Conservation (phyloP, 2,329 filamentous ascomycete genomes). For the Sarocladium kiliense region DNA sequence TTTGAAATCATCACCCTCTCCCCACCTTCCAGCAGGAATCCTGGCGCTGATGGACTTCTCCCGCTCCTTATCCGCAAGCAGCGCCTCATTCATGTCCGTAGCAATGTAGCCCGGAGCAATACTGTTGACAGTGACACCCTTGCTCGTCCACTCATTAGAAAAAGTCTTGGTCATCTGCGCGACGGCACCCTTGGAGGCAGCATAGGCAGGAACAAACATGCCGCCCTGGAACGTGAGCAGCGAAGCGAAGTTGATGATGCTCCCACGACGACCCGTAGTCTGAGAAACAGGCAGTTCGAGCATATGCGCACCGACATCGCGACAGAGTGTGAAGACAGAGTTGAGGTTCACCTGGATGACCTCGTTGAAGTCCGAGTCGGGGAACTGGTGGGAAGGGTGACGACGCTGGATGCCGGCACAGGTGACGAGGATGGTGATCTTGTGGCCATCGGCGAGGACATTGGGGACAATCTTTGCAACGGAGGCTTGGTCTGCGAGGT, state of each 20-base stretch:
- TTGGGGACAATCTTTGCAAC: slow-evolving; percentile 56
- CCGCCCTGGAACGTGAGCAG: slow-evolving; percentile 83
- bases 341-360: slow-evolving; percentile 85
- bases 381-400: slow-evolving; percentile 71
- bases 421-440: slow-evolving; percentile 76
- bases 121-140: slow-evolving; percentile 79
- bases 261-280: slow-evolving; percentile 53
- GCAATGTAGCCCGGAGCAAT: slow-evolving; percentile 87
- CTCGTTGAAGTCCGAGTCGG: slow-evolving; percentile 70
- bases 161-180: slow-evolving; percentile 81
- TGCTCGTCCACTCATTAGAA: slow-evolving; percentile 78
- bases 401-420: slow-evolving; percentile 82
- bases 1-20: slow-evolving; percentile 80
- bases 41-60: slow-evolving; percentile 69
- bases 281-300: slow-evolving; percentile 47
- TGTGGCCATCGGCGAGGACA: slow-evolving; percentile 56
- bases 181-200: slow-evolving; percentile 79
- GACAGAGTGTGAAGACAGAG: slow-evolving; percentile 71
- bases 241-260: slow-evolving; percentile 80
- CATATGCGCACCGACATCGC: slow-evolving; percentile 77
- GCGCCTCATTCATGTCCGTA: slow-evolving; percentile 89
- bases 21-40: slow-evolving; percentile 84
- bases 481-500: slow-evolving; percentile 57
- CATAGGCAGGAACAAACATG: slow-evolving; percentile 82
- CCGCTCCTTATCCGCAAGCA: slow-evolving; percentile 67